A percentile compares a stretch with the other conserved stretches of the same genome.
Conservation (phyloP, 2,329 filamentous ascomycete species). For the Phialocephala subalpina region DNA sequence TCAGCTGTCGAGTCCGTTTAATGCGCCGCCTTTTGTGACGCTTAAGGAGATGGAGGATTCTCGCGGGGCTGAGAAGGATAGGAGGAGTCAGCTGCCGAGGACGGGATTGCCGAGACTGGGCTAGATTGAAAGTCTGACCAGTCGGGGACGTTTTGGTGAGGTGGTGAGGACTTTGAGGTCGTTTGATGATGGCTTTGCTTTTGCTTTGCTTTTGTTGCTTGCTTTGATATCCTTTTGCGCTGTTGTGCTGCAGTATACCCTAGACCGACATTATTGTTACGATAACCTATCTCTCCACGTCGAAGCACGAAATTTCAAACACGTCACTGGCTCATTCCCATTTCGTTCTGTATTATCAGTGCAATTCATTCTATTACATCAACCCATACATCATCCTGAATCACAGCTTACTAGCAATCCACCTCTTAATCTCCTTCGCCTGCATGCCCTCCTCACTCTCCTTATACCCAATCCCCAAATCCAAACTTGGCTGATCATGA, state of each 20-base stretch:
- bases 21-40: conserved; percentile 24
- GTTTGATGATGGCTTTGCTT: neutral
- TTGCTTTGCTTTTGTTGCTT: neutral
- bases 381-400: neutral
- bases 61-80: neutral
- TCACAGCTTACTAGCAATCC: conserved; percentile 37
- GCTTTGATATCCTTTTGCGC: neutral
- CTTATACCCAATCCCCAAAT: conserved; percentile 35
- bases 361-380: neutral
- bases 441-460: conserved; percentile 35
- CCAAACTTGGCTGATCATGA: conserved; percentile 38
- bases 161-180: neutral
- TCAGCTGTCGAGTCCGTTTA: conserved; percentile 13
- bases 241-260: too few relatives aligned
- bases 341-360: neutral
- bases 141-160: neutral
- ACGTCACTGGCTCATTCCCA: too few relatives aligned
- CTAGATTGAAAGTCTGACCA: neutral
- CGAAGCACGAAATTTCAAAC: too few relatives aligned
- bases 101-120: neutral
- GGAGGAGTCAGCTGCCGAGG: neutral
- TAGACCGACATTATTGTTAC: too few relatives aligned
- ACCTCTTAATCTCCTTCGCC: conserved; percentile 37
- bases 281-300: too few relatives aligned
- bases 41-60: conserved; percentile 11